Percentiles rank a stretch among this genome's conserved stretches.
Conservation (phyloP, 169 alveolate species). For the Plasmodium gonderi region DNA sequence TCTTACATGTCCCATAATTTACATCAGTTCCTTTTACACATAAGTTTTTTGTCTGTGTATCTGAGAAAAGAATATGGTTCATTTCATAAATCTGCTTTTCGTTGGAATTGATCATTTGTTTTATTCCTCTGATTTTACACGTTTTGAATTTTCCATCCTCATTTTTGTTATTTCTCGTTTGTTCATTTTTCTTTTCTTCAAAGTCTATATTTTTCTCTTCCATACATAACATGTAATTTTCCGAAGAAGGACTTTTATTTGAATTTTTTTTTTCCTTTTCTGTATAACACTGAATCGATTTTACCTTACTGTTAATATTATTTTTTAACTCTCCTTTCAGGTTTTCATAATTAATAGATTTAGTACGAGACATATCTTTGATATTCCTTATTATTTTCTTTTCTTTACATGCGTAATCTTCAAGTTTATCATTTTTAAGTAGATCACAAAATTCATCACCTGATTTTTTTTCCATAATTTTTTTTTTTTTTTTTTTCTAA, state of each 20-base stretch:
- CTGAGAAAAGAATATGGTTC: background rate
- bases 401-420: background rate
- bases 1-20: background rate
- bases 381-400: background rate
- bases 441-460: background rate
- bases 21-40: background rate
- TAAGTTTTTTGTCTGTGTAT: background rate
- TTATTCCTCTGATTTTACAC: background rate
- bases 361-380: background rate
- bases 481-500: no score
- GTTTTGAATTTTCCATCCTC: background rate
- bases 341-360: background rate
- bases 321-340: background rate
- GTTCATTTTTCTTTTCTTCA: background rate
- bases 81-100: background rate
- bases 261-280: background rate
- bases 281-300: background rate
- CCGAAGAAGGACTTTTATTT: background rate
- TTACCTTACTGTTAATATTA: background rate
- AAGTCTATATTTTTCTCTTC: background rate
- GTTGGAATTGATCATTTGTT: background rate
- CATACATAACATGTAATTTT: background rate
- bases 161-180: background rate
- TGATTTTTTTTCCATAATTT: slow-evolving; percentile 2
- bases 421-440: background rate